These are phyloP conservation scores for Aureobasidium vineae DNA, from an alignment of 2,329 filamentous ascomycete genomes.

Conservation along the genomic window DNA sequence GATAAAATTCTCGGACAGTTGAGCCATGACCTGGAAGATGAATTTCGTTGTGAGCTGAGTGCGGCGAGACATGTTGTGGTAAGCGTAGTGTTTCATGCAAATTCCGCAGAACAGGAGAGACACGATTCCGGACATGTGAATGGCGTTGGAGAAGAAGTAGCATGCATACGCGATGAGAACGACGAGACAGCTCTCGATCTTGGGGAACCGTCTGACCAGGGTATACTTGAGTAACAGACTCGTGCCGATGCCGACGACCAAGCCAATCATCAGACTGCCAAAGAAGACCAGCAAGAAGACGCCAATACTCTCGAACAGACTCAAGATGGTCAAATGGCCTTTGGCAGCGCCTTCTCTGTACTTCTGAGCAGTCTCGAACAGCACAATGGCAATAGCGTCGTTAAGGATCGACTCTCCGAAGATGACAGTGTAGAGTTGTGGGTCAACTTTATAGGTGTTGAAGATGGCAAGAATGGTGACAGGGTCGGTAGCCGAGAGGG, in stretches of 20 bases:
- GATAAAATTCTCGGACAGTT: constrained; percentile 98
- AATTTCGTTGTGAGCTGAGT: constrained; percentile 98
- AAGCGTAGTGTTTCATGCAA: constrained; percentile 97
- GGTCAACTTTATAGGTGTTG: constrained; percentile 98
- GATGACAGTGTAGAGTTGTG: constrained; percentile 97
- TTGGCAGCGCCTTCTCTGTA: constrained; percentile 74
- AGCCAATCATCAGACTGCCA: constrained; percentile 84
- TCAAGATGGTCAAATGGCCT: constrained; percentile 71
- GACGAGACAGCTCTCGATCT: constrained; percentile 94
- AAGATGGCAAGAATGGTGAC: constrained; percentile 98
- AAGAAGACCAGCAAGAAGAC: constrained; percentile 97
- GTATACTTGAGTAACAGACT: constrained; percentile 93
- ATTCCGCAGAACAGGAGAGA: constrained; percentile 97
- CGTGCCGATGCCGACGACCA: constrained; percentile 80
- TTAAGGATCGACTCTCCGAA: constrained; percentile 98
- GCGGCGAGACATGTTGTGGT: constrained; percentile 99
- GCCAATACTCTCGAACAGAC: constrained; percentile 85
- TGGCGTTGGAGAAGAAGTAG: constrained; percentile 96
- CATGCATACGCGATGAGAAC: constrained; percentile 93
- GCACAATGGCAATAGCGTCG: constrained; percentile 95
- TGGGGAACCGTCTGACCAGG: constrained; percentile 84
- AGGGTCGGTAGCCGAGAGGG: constrained; percentile 92
- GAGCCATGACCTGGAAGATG: constrained; percentile 89
- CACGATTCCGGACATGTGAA: constrained; percentile 96
- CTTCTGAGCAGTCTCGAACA: constrained; percentile 95